Evolutionary conservation across 495 filamentous ascomycete genomes (phyloP), one percentile per base, ranked within the genome.

Genomic region (Aspergillus bridgeri): DNA sequence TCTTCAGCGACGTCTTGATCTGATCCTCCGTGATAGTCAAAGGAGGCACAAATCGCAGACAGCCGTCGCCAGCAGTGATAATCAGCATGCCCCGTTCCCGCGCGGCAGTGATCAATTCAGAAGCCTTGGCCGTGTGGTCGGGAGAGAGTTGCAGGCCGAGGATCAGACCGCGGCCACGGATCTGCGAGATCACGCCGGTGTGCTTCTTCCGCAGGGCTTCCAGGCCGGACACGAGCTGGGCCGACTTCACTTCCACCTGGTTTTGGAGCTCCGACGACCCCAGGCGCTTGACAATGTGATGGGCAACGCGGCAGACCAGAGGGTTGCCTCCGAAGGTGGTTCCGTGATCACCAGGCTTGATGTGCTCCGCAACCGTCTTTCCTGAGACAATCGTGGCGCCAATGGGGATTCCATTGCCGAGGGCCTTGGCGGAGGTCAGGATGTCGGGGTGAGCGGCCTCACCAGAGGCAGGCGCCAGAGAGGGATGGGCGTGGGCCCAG

Each of bases 291-390:
- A 98, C 82, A 49, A 96, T 85, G 68, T 93, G 83, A 66, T 95
- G 87, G 3, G 90, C 95, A 2, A 98, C 69, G 42, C 92, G 80
- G 64, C 87, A 89, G 1, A 84, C 94, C 15, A 98, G 78, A 18
- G 94, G 95, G 75, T 98, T 98, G 3, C 94, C 94, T 19, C 94
- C 94, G 64, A 96, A 98, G 13, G 94, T 98, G 2, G 94, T 98
- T 21, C 94, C 94, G 70, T 98, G 94, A 66, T 98, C 94, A 48
- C 94, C 94, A 5, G 89, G 84, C 64, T 89, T 86, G 68, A 98
- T 95, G 69, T 88, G 86, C n/a, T 86, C 79, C 8, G 83, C 86
- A 0, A 98, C 91, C 25, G 77, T 75, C 45, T 85, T 83, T 56
- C 81, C 90, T 3, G 76, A 75, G 20, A 96, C 89, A 55, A 98